Base-by-base conservation (phyloP, 176 grass and related monocot species). In the Thinopyrum elongatum region DNA sequence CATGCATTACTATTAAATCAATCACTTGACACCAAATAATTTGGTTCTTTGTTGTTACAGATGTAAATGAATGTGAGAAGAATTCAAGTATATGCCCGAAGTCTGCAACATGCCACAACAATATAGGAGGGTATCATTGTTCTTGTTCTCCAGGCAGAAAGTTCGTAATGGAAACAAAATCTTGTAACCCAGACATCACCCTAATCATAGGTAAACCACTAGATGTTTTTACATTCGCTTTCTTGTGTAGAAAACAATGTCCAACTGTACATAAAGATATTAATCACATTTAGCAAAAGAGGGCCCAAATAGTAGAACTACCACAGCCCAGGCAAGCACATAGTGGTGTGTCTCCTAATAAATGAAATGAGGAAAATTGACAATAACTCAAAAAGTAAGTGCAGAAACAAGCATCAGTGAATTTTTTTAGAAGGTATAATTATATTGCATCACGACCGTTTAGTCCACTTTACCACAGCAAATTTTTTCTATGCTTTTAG, bases 91-190 rank as follows among this genome's bases (percentile, higher is more conserved):
- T 42, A 49, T 87, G 85, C 69, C 69, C 85, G 8, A 74, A 51
- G n/a, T 23, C 35, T 65, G 78, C 78, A 10, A 2, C 4, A 10
- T 87, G 85, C 42, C 85, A 59, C 39, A 87, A 87, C 10, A 75
- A 1, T 39, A 8, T 34, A 33, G 85, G 78, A 65, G 13, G 0
- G 1, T 74, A 81, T 44, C 2, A 4, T 7, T 87, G 85, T 66
- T 74, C 78, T 8, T 87, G 85, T 53, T 69, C 66, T 65, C 58
- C 58, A n/a, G 85, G 85, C 0, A 87, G 85, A 87, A 87, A 81
- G 27, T 15, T 86, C 1, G 36, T 9, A 21, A 16, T 10, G 16
- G 78, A 87, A 2, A 74, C 85, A 36, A 81, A 87, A 7, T 39
- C 69, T 15, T 87, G 85, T 69, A 81, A 65, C 30, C 84, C 77